phyloP scores from a whole-genome alignment of 179 eudicot species.

The Silene vulgaris region DNA sequence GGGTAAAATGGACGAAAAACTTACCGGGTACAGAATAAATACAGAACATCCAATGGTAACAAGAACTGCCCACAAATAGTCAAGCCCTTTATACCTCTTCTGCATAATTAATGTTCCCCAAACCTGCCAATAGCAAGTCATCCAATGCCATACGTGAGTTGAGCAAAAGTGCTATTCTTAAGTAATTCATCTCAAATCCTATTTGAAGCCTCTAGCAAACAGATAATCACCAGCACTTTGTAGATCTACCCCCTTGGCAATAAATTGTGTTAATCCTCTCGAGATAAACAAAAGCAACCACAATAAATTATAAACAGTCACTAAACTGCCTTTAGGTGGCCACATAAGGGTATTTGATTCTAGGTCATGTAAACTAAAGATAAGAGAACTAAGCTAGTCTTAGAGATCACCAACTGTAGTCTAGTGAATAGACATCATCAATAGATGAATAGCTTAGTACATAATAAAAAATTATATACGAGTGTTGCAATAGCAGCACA shows the following conservation, averaged over 20 bases:
- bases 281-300: conserved; percentile 1
- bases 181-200: not conserved
- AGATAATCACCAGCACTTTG: not conserved
- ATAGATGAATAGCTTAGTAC: not conserved
- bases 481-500: not conserved
- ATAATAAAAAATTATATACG: not conserved
- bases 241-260: not conserved
- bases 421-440: not conserved
- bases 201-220: not conserved
- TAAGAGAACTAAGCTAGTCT: not conserved
- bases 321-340: not conserved
- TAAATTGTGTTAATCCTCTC: not conserved
- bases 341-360: not conserved
- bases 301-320: not conserved
- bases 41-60: conserved; percentile 87
- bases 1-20: not conserved
- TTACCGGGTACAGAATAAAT: conserved; percentile 84
- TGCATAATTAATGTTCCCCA: conserved; percentile 95
- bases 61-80: conserved; percentile 70
- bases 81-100: conserved; percentile 77
- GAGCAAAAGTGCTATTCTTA: not conserved
- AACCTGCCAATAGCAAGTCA: conserved; percentile 42
- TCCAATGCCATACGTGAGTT: not conserved
- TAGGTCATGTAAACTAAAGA: not conserved
- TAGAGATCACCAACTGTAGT: not conserved